These are phyloP conservation scores for Trametes sanguinea DNA, from an alignment of 768 basidiomycete species.

Conservation along the genomic window DNA sequence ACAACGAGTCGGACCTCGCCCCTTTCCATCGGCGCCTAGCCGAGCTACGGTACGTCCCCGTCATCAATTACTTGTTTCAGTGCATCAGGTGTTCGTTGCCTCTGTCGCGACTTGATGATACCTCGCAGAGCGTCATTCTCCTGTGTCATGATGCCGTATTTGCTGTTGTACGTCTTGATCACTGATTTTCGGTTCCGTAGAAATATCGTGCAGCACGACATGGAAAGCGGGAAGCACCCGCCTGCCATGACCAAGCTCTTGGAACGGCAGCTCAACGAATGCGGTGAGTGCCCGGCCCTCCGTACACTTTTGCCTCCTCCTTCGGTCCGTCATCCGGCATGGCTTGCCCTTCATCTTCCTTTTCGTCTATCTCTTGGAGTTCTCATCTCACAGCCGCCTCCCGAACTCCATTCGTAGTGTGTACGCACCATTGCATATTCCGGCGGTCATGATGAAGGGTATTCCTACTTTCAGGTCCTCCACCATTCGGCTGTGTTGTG, in stretches of 20 bases:
- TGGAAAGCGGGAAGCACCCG: conserved; percentile 79
- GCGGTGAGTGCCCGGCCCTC: conserved; percentile 59
- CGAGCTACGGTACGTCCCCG: conserved; percentile 59
- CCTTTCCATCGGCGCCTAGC: conserved; percentile 84
- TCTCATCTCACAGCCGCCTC: conserved; percentile 16
- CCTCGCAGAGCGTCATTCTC: conserved; percentile 1
- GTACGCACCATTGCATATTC: background rate
- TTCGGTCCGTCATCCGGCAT: background rate
- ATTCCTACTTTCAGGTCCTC: conserved; percentile 20
- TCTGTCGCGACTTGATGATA: conserved; percentile 8
- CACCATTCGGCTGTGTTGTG: background rate
- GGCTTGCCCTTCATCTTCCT: conserved; percentile 9
- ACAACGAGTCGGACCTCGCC: conserved; percentile 86
- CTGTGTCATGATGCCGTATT: conserved; percentile 5
- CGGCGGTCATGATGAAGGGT: conserved; percentile 14
- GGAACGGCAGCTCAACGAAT: conserved; percentile 87
- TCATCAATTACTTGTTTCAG: conserved; percentile 1
- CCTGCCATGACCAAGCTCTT: conserved; percentile 86
- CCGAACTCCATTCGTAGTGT: conserved; percentile 6
- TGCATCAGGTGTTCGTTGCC: background rate
- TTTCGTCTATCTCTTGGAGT: background rate
- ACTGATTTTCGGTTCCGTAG: conserved; percentile 15
- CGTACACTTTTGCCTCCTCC: background rate
- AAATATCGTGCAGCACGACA: conserved; percentile 80
- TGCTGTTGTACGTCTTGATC: background rate